These are phyloP conservation scores for Flaveria robusta DNA, from an alignment of 129 eudicot genomes.

Conservation along the genomic window DNA sequence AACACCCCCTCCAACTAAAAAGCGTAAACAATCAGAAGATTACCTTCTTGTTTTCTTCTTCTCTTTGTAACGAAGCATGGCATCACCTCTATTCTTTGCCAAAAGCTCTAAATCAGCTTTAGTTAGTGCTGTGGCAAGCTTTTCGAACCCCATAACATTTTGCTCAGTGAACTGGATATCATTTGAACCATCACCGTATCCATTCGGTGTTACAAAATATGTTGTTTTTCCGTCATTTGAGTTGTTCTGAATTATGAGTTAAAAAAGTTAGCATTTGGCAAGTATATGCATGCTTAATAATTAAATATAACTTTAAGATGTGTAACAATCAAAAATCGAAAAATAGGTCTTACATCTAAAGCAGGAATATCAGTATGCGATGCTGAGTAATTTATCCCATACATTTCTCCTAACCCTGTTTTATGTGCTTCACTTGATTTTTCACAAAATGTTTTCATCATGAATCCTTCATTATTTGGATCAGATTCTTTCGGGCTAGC, in stretches of 20 bases:
- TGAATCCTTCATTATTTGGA: constrained; percentile 49
- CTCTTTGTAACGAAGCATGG: constrained; percentile 93
- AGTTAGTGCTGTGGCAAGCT: constrained; percentile 24
- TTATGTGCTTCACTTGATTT: constrained; percentile 50
- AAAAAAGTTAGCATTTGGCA: constrained; percentile 16
- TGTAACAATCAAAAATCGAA: background rate
- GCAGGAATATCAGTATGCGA: constrained; percentile 40
- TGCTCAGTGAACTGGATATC: constrained; percentile 56
- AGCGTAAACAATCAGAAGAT: background rate
- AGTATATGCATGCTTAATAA: background rate
- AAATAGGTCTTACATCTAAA: constrained; percentile 49
- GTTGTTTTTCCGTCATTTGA: constrained; percentile 42
- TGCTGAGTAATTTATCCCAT: constrained; percentile 40
- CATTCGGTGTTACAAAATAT: constrained; percentile 42
- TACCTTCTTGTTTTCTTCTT: constrained; percentile 92
- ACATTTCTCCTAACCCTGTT: constrained; percentile 45
- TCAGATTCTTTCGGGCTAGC: constrained; percentile 61
- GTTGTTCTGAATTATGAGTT: constrained; percentile 40
- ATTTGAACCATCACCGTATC: constrained; percentile 38
- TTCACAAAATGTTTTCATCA: constrained; percentile 54
- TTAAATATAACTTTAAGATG: background rate
- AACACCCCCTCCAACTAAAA: background rate
- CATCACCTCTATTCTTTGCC: constrained; percentile 83
- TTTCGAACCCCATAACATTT: constrained; percentile 41
- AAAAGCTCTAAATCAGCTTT: constrained; percentile 63